Conservation (phyloP, 768 basidiomycete genomes). For the Calvatia gigantea region DNA sequence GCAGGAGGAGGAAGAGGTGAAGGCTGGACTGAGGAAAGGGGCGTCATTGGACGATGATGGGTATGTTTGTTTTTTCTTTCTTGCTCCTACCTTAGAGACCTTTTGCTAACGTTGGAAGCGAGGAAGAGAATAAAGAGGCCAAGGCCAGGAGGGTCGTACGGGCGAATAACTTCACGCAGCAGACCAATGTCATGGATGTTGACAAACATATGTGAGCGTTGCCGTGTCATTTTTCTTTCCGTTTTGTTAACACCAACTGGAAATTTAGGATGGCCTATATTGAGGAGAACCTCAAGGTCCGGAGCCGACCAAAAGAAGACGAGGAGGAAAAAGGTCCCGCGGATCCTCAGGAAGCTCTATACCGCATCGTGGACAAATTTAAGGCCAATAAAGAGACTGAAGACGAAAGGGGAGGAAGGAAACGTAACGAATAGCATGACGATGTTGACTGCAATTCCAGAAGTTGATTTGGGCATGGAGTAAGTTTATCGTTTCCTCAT, state of each 20-base stretch:
- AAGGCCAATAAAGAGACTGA: constrained; percentile 48
- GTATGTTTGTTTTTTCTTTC: constrained; percentile 33
- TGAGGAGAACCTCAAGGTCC: constrained; percentile 85
- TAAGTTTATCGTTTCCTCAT: constrained; percentile 39
- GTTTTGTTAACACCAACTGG: neutral
- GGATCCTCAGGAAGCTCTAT: constrained; percentile 79
- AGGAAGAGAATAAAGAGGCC: constrained; percentile 63
- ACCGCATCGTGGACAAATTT: constrained; percentile 67
- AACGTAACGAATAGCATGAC: constrained; percentile 90
- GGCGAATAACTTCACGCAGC: constrained; percentile 93
- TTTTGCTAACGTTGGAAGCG: constrained; percentile 30
- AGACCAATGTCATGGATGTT: constrained; percentile 93
- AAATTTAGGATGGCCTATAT: constrained; percentile 93
- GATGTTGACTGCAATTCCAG: constrained; percentile 97
- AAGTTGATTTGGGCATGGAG: constrained; percentile 99
- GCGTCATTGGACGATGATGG: constrained; percentile 54
- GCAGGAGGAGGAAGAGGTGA: constrained; percentile 20
- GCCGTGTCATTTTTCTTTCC: neutral
- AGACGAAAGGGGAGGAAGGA: constrained; percentile 75
- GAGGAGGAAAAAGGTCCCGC: constrained; percentile 40
- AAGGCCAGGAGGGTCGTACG: constrained; percentile 73
- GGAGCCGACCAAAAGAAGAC: constrained; percentile 50
- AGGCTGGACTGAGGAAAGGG: constrained; percentile 57
- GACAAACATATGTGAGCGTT: constrained; percentile 92
- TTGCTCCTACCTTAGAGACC: neutral